Evolutionary conservation across 2,329 filamentous ascomycete species (phyloP).

Genomic region (Neobulgaria alba): DNA sequence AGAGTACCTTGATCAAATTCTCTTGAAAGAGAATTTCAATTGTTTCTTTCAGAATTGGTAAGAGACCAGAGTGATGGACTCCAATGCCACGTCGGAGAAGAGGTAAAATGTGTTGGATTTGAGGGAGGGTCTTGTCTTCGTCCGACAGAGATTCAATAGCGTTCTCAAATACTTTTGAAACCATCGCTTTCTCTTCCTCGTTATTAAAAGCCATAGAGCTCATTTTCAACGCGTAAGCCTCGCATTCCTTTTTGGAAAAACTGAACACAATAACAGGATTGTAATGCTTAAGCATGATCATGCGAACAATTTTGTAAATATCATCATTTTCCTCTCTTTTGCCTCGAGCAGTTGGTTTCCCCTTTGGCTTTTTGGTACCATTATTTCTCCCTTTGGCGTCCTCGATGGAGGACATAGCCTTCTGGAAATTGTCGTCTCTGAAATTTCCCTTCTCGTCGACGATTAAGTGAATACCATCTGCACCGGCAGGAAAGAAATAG

Average conservation of each 20-base stretch:
- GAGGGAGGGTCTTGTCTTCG: constrained; percentile 78
- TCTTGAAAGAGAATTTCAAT: constrained; percentile 99
- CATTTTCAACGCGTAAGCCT: constrained; percentile 81
- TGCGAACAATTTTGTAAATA: constrained; percentile 95
- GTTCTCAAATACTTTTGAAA: constrained; percentile 85
- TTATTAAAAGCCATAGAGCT: constrained; percentile 89
- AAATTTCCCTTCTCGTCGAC: constrained; percentile 97
- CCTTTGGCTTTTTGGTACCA: constrained; percentile 67
- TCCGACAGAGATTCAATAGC: constrained; percentile 89
- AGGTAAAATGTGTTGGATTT: constrained; percentile 85
- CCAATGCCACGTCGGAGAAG: constrained; percentile 86
- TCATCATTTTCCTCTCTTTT: constrained; percentile 72
- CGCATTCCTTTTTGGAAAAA: constrained; percentile 96
- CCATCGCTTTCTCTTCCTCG: constrained; percentile 89
- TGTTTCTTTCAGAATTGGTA: constrained; percentile 95
- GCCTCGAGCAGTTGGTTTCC: constrained; percentile 81
- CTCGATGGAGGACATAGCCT: constrained; percentile 84
- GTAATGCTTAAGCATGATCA: constrained; percentile 97
- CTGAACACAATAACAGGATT: constrained; percentile 99
- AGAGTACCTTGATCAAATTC: constrained; percentile 93
- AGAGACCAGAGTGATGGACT: constrained; percentile 89
- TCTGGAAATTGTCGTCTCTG: constrained; percentile 94
- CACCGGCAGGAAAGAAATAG: constrained; percentile 92
- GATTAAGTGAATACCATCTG: constrained; percentile 85
- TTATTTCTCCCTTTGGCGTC: constrained; percentile 81